These are phyloP conservation scores for Lactarius sp. DNA, from an alignment of 768 basidiomycete species.

Conservation along the genomic window DNA sequence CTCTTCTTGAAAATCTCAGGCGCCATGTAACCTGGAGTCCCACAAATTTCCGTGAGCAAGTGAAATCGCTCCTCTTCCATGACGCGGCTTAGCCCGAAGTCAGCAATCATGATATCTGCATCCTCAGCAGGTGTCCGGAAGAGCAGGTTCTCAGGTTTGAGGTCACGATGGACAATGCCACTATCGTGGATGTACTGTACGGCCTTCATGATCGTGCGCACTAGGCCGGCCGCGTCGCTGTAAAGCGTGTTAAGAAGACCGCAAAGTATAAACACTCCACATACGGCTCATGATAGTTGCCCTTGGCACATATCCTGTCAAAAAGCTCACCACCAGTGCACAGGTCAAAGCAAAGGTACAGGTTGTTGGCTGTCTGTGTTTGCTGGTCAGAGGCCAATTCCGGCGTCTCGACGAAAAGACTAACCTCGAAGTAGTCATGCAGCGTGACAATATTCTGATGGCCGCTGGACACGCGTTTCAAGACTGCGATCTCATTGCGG, in stretches of 20 bases:
- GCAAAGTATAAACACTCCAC: constrained; percentile 31
- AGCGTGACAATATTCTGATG: constrained; percentile 88
- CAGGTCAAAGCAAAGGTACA: constrained; percentile 93
- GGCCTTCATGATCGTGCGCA: constrained; percentile 80
- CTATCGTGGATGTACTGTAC: constrained; percentile 89
- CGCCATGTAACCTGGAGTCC: constrained; percentile 94
- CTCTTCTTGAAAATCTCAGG: constrained; percentile 94
- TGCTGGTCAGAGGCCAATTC: constrained; percentile 1
- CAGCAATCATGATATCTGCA: constrained; percentile 94
- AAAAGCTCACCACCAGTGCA: constrained; percentile 99
- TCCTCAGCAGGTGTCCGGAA: constrained; percentile 88
- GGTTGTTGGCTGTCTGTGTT: constrained; percentile 77
- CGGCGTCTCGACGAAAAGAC: constrained; percentile 23
- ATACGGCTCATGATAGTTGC: constrained; percentile 92
- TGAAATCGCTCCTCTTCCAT: constrained; percentile 88
- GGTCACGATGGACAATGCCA: constrained; percentile 93
- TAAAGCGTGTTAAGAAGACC: constrained; percentile 26
- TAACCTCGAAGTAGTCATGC: constrained; percentile 93
- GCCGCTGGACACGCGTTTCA: constrained; percentile 90
- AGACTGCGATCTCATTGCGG: constrained; percentile 92
- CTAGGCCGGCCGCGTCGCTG: constrained; percentile 85
- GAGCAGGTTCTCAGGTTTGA: constrained; percentile 97
- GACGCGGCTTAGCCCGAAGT: constrained; percentile 89
- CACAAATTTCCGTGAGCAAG: constrained; percentile 91
- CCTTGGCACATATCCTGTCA: constrained; percentile 96